phyloP scores from a whole-genome alignment of 1,284 basidiomycete species.

The Ustilago loliicola region DNA sequence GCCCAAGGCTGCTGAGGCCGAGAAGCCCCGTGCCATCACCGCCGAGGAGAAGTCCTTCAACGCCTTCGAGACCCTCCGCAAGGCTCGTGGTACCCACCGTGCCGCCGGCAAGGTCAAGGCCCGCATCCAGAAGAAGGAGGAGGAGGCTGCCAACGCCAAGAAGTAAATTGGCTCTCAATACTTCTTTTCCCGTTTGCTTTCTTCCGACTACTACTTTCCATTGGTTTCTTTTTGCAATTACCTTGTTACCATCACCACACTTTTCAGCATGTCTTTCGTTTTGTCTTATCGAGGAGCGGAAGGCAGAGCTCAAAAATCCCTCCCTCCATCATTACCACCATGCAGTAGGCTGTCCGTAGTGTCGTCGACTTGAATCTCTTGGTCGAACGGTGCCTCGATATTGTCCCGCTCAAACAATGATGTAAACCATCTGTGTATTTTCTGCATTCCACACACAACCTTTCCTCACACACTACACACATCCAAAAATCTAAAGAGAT shows the following conservation, averaged over 20 bases:
- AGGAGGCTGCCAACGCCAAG: slow-evolving; percentile 92
- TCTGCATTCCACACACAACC: slow-evolving; percentile 31
- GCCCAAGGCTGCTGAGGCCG: slow-evolving; percentile 77
- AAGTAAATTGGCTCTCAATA: slow-evolving; percentile 77
- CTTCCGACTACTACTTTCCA: too few relatives aligned
- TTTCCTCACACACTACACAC: slow-evolving; percentile 10
- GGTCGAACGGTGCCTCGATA: slow-evolving; percentile 1
- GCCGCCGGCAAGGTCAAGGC: slow-evolving; percentile 88
- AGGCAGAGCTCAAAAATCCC: slow-evolving; percentile 6
- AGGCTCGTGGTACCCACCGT: slow-evolving; percentile 84
- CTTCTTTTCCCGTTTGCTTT: not conserved
- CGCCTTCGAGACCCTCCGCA: slow-evolving; percentile 86
- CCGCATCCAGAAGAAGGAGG: slow-evolving; percentile 78
- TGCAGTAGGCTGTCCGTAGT: not conserved
- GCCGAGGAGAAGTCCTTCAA: slow-evolving; percentile 88
- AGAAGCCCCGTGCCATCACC: slow-evolving; percentile 93
- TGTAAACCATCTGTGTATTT: slow-evolving; percentile 35
- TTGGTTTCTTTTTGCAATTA: slow-evolving; percentile 22
- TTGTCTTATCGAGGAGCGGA: too few relatives aligned
- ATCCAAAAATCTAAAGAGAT: slow-evolving; percentile 48
- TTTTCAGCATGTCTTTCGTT: not conserved
- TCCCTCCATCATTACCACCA: not conserved
- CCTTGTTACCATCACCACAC: slow-evolving; percentile 9
- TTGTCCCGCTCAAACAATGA: slow-evolving; percentile 8
- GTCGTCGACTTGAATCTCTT: slow-evolving; percentile 20